Evolutionary conservation across 1,139 yeast genomes (phyloP).

Genomic region (Saccharomyces hybrid): DNA sequence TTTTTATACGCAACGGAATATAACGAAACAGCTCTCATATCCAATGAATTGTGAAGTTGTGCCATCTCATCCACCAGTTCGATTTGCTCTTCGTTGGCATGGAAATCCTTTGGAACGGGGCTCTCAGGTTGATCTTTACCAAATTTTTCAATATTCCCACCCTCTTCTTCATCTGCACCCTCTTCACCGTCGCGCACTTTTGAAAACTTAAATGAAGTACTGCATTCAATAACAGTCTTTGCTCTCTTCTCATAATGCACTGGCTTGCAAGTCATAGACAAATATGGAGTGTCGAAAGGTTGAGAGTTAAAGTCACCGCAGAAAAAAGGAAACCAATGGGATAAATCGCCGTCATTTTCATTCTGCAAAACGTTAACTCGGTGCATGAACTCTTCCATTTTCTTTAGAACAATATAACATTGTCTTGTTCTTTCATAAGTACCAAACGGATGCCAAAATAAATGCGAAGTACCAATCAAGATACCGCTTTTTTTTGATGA

Average conservation of each 20-base stretch:
- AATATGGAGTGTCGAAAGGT: slow-evolving; percentile 78
- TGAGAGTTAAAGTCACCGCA: slow-evolving; percentile 91
- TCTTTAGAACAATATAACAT: slow-evolving; percentile 53
- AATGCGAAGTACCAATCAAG: slow-evolving; percentile 74
- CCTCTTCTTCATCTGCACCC: slow-evolving; percentile 12
- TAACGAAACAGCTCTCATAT: slow-evolving; percentile 57
- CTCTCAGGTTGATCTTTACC: slow-evolving; percentile 49
- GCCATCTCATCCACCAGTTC: slow-evolving; percentile 42
- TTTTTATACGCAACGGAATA: slow-evolving; percentile 61
- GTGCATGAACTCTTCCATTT: slow-evolving; percentile 47
- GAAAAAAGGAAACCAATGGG: slow-evolving; percentile 34
- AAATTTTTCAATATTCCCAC: slow-evolving; percentile 37
- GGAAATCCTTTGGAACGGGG: slow-evolving; percentile 50
- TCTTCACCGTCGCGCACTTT: slow-evolving; percentile 38
- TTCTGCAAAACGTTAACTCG: slow-evolving; percentile 36
- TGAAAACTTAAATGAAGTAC: slow-evolving; percentile 52
- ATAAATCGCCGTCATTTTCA: slow-evolving; percentile 17
- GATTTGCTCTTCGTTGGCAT: slow-evolving; percentile 43
- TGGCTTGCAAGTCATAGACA: slow-evolving; percentile 64
- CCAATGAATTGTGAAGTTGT: slow-evolving; percentile 47
- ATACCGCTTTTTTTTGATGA: slow-evolving; percentile 39
- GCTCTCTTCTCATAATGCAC: slow-evolving; percentile 44
- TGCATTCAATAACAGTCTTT: slow-evolving; percentile 50
- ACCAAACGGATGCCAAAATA: slow-evolving; percentile 94
- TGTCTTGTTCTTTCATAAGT: slow-evolving; percentile 85